Base-by-base conservation (phyloP, 176 grass and related monocot species). In the Miscanthus lutarioriparius region DNA sequence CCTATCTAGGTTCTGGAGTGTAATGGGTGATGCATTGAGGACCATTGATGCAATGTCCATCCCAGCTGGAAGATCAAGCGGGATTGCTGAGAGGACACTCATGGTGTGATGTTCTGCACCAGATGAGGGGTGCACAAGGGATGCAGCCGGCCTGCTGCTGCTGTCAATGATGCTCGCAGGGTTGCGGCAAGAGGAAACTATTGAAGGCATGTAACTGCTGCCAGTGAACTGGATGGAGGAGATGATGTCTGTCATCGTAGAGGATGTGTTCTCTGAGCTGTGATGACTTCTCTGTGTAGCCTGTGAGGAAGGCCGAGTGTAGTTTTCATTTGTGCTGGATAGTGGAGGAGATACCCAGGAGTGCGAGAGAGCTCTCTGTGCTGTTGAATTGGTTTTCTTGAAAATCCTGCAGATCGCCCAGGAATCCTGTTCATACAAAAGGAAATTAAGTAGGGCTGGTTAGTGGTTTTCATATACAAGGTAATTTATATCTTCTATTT, bases 331-430 rank as follows among this genome's bases (percentile, higher is more conserved):
- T 74, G 65, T 75, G 77, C 82, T 69, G 54, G 89, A 84, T 69
- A 87, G 67, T 1, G 86, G 84, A 67, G 91, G 86, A 40, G 89
- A 89, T 7, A 96, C 84, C 89, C 91, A 91, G 10, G 97, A 92
- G 48, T 99, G 93, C 53, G 97, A 92, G 32, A 99, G 84, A 8
- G 84, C 84, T 84, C 93, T 94, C 28, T 99, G 97, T 4, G 86
- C 84, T 75, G 88, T 89, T 48, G 91, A 93, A 76, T 87, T 99
- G 19, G 82, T 99, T 76, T 96, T 99, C 90, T 99, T 96, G 83
- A 99, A 94, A 87, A 99, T 99, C 72, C 93, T 94, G 63, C 97
- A 99, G 36, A 99, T 99, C 25, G 93, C 93, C 97, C 93, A 94
- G 70, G 90, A 93, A 77, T 99, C 93, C 97, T 99, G 96, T 67